Evolutionary conservation across 805 yeast species (phyloP).

Genomic region (Starmerella vaccinii): DNA sequence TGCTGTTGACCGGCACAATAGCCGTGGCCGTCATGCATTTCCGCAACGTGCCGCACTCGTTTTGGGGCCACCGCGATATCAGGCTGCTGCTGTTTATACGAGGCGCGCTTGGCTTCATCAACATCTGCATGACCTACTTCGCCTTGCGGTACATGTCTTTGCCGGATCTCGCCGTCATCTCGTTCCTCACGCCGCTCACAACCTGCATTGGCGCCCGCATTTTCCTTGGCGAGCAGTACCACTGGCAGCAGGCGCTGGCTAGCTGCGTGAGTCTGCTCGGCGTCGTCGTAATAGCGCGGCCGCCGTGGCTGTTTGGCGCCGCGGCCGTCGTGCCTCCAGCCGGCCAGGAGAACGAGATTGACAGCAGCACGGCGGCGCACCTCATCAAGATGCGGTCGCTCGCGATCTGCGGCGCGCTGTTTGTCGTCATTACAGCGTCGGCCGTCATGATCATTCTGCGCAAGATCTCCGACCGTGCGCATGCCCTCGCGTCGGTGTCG

Average conservation of each 20-base stretch:
- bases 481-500: constrained; percentile 69
- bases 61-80: constrained; percentile 57
- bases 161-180: constrained; percentile 71
- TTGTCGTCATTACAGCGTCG: constrained; percentile 14
- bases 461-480: constrained; percentile 66
- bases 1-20: constrained; percentile 57
- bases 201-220: constrained; percentile 66
- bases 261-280: constrained; percentile 61
- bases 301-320: constrained; percentile 55
- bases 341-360: not conserved
- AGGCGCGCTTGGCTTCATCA: constrained; percentile 66
- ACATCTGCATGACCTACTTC: constrained; percentile 70
- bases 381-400: constrained; percentile 26
- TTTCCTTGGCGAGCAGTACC: constrained; percentile 54
- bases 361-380: not conserved
- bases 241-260: constrained; percentile 57
- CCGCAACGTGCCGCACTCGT: constrained; percentile 46
- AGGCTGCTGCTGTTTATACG: constrained; percentile 47
- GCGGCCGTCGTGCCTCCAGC: not conserved
- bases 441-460: constrained; percentile 39
- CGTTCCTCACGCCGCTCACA: constrained; percentile 66
- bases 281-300: constrained; percentile 72
- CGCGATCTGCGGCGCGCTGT: constrained; percentile 52
- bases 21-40: constrained; percentile 48
- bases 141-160: constrained; percentile 63